Percentiles rank a stretch among this genome's conserved stretches.
These are phyloP conservation scores for Talinum fruticosum DNA, from an alignment of 148 eudicot species.

Conservation along the genomic window DNA sequence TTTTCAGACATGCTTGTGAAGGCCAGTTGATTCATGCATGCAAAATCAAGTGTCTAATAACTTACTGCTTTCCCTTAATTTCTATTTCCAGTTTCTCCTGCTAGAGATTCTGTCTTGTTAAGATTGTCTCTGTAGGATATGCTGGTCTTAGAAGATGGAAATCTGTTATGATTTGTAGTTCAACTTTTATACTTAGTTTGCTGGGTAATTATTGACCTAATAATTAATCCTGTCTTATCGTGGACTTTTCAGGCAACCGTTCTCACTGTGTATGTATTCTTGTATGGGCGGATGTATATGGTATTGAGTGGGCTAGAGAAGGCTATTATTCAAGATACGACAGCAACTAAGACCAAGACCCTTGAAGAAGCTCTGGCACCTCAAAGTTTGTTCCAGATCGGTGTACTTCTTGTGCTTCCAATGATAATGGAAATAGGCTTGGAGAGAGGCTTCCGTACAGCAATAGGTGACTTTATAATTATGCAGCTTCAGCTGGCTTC, in stretches of 20 bases:
- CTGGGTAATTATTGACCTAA: neutral
- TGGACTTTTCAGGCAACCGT: conserved; percentile 71
- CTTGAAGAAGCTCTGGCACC: conserved; percentile 87
- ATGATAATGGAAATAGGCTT: conserved; percentile 98
- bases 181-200: neutral
- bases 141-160: conserved; percentile 8
- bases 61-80: neutral
- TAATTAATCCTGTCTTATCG: neutral
- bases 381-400: conserved; percentile 80
- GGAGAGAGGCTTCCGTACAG: conserved; percentile 90
- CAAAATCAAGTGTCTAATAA: neutral
- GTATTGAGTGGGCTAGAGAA: conserved; percentile 89
- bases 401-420: conserved; percentile 77
- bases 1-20: neutral
- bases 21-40: neutral
- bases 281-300: conserved; percentile 83
- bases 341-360: conserved; percentile 49
- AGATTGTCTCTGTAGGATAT: too few species aligned
- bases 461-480: conserved; percentile 81
- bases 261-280: conserved; percentile 71
- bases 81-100: neutral
- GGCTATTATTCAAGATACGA: conserved; percentile 56
- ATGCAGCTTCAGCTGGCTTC: conserved; percentile 99
- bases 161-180: neutral
- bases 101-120: too few species aligned